phyloP scores from a whole-genome alignment of 352 stramenopile species.

The Globisporangium polare region DNA sequence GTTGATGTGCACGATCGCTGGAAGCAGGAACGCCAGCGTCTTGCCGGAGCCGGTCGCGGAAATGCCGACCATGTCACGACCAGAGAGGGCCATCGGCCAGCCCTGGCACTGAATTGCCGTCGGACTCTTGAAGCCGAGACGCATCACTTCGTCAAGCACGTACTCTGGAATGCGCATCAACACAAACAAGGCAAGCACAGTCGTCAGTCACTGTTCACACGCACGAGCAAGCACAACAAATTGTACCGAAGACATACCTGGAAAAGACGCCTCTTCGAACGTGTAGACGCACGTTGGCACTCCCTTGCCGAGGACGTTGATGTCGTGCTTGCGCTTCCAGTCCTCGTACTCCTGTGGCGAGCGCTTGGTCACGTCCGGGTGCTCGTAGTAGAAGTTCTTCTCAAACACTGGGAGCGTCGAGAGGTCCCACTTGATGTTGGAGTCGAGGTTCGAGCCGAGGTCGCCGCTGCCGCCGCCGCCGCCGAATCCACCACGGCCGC shows the following conservation, averaged over 20 bases:
- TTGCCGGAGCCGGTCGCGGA: conserved; percentile 97
- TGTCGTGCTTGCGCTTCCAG: conserved; percentile 93
- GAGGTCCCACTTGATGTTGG: conserved; percentile 95
- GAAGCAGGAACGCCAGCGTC: conserved; percentile 98
- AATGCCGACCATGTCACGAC: conserved; percentile 99
- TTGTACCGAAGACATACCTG: conserved; percentile 25
- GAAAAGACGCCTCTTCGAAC: conserved; percentile 92
- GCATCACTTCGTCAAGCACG: conserved; percentile 96
- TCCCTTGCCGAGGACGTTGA: conserved; percentile 93
- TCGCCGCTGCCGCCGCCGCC: conserved; percentile 43
- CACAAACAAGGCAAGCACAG: background rate
- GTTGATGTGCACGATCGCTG: conserved; percentile 99
- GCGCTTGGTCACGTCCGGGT: conserved; percentile 95
- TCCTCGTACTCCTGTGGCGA: conserved; percentile 87
- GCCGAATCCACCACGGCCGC: too few species aligned
- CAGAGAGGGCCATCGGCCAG: conserved; percentile 98
- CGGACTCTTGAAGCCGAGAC: conserved; percentile 95
- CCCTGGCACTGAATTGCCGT: conserved; percentile 94
- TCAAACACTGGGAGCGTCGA: conserved; percentile 95
- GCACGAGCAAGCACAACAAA: conserved; percentile 3
- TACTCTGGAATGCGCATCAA: conserved; percentile 69
- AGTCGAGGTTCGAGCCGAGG: conserved; percentile 86
- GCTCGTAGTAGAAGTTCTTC: conserved; percentile 99
- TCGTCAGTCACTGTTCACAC: background rate
- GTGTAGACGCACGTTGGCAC: conserved; percentile 98